Base-by-base conservation (phyloP, 2,329 filamentous ascomycete genomes). In the Grosmannia huntii region DNA sequence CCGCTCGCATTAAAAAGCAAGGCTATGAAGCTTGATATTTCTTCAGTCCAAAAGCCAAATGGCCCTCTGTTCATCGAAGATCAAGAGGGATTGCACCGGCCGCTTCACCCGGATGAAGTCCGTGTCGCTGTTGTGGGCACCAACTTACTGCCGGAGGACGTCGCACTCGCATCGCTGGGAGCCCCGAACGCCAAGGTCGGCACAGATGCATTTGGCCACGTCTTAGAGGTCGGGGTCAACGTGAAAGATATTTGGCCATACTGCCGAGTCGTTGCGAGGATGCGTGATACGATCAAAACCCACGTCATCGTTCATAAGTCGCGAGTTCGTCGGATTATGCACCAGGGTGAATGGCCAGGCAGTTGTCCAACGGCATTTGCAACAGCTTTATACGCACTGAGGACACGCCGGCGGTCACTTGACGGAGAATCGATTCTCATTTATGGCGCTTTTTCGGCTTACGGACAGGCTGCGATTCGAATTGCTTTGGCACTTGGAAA, bases 371-470 rank as follows among this genome's bases (percentile, higher is more conserved):
- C 74, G 1, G 66, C 71, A 0, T 71, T 72, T 55, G 61, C 71
- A 25, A 71, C 74, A 5, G 77, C 76, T 1, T 70, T 72, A 57
- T 73, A 79, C 58, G 71, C 70, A 2, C 65, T 82, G 4, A 64
- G 68, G 10, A 60, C 67, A 14, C 48, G 68, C 41, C 68, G 66
- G 0, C 59, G 60, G 0, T 64, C 74, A 7, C 57, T 61, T 2
- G 56, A 59, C 0, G 66, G 65, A 0, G 64, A 69, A 14, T 69
- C 62, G 3, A 66, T 79, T 3, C 68, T 80, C 3, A 65, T 80
- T 10, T 73, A 76, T 53, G 70, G 68, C 7, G 75, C 69, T 3
- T 69, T 72, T 6, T 73, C 75, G 54, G 68, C 69, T 0, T 68
- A 73, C 38, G 76, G 77, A 0, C 69, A 76, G 31, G 72, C 72